A percentile compares a stretch with the other conserved stretches of the same genome.
Evolutionary conservation across 2,329 filamentous ascomycete genomes (phyloP).

Genomic region (Fusarium verticillioides): DNA sequence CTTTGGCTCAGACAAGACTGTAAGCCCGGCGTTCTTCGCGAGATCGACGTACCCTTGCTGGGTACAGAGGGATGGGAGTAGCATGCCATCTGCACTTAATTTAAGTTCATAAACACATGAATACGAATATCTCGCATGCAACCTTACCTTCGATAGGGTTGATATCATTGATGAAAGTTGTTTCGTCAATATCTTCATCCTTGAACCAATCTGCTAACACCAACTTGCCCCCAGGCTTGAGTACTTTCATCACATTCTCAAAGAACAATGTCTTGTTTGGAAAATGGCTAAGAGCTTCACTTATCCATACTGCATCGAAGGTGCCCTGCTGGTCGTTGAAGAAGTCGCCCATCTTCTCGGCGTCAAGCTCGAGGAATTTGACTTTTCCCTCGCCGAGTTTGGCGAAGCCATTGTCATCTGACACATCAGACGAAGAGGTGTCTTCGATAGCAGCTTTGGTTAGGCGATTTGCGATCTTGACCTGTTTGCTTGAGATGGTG

Average conservation of each 20-base stretch:
- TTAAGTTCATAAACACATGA: not conserved
- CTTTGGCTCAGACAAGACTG: conserved; percentile 58
- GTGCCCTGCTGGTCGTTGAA: conserved; percentile 54
- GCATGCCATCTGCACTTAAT: conserved; percentile 63
- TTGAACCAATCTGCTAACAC: conserved; percentile 73
- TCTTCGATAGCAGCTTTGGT: conserved; percentile 48
- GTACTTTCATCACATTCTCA: conserved; percentile 59
- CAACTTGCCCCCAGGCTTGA: conserved; percentile 62
- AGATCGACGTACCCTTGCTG: conserved; percentile 63
- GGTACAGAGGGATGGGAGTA: conserved; percentile 66
- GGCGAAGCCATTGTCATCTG: conserved; percentile 50
- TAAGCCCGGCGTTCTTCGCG: conserved; percentile 61
- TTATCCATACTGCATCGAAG: conserved; percentile 71
- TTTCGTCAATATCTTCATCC: conserved; percentile 57
- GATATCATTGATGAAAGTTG: conserved; percentile 62
- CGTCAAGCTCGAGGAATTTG: conserved; percentile 68
- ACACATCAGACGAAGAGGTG: conserved; percentile 27
- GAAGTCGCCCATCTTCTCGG: conserved; percentile 67
- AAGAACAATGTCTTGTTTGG: conserved; percentile 70
- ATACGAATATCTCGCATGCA: not conserved
- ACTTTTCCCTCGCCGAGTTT: conserved; percentile 59
- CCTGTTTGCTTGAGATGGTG: conserved; percentile 69
- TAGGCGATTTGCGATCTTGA: conserved; percentile 66
- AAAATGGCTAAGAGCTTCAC: conserved; percentile 69
- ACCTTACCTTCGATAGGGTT: conserved; percentile 65